A percentile compares a stretch with the other conserved stretches of the same genome.
These are phyloP conservation scores for Kregervanrija pseudodelftensis DNA, from an alignment of 805 yeast genomes.

Conservation along the genomic window DNA sequence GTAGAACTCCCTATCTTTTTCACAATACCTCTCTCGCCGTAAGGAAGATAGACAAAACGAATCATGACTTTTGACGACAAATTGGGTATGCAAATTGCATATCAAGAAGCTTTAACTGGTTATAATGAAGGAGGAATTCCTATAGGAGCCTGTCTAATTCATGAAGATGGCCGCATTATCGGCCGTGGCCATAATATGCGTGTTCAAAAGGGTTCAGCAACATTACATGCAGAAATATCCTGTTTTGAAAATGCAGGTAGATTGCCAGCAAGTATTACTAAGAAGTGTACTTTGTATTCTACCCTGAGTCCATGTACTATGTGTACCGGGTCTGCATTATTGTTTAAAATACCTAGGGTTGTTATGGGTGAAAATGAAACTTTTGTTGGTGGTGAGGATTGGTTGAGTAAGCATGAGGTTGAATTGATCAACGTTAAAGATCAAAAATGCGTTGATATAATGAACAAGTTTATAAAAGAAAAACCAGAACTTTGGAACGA, in stretches of 20 bases:
- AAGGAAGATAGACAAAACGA: background rate
- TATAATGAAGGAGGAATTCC: slow-evolving; percentile 75
- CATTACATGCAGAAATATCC: slow-evolving; percentile 87
- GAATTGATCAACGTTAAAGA: slow-evolving; percentile 59
- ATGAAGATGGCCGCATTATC: slow-evolving; percentile 69
- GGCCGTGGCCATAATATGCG: slow-evolving; percentile 91
- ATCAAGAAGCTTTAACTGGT: slow-evolving; percentile 64
- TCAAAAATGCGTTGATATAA: slow-evolving; percentile 57
- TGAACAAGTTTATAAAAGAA: slow-evolving; percentile 72
- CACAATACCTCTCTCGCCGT: too few species aligned
- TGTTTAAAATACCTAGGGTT: slow-evolving; percentile 82
- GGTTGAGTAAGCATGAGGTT: slow-evolving; percentile 58
- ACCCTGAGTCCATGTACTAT: slow-evolving; percentile 89
- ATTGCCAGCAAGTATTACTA: slow-evolving; percentile 69
- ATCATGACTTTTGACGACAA: slow-evolving; percentile 52
- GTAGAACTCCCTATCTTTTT: too few species aligned
- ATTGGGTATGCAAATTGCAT: slow-evolving; percentile 61
- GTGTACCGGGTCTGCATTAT: slow-evolving; percentile 90
- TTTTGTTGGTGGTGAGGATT: slow-evolving; percentile 78
- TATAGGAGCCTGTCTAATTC: slow-evolving; percentile 61
- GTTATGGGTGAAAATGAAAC: slow-evolving; percentile 87
- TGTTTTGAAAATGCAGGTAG: slow-evolving; percentile 90
- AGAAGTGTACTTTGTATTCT: slow-evolving; percentile 84
- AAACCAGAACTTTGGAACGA: slow-evolving; percentile 77
- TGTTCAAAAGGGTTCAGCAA: slow-evolving; percentile 76